Evolutionary conservation across 1,284 basidiomycete genomes (phyloP), one percentile per base, ranked within the genome.

Genomic region (Polyporus tsugae): DNA sequence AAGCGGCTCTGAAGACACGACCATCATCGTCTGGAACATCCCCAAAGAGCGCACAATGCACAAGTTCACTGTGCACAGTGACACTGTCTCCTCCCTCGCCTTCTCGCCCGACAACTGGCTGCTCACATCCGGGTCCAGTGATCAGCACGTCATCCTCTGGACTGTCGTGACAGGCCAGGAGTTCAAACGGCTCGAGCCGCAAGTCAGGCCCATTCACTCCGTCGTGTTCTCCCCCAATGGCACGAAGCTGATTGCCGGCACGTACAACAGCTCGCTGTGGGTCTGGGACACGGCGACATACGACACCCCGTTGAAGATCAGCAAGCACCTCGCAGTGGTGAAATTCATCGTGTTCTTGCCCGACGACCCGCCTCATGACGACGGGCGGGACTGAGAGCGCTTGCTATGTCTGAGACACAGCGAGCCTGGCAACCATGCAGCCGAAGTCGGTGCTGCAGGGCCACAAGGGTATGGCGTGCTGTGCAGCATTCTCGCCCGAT

Each of bases 171-270:
- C 25, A 5, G 68, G 69, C 17, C 17, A 41, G 1, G 39, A 60
- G 44, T 25, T 55, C 39, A 59, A 15, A 17, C 64, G 66, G 5
- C 25, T 68, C 13, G 64, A 61, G 6, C 70, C 72, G 4, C 60
- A 62, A 2, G 65, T 57, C n/a, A n/a, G n/a, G 6, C 41, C 67
- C 52, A 62, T 75, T 13, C 72, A 70, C 44, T 58, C 67, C 10
- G 64, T 75, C 53, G 71, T 69, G 10, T 77, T 64, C 66, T 74
- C 77, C 0, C 73, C 76, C 3, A 75, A 78, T 63, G 75, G 74
- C n/a, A 44, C 52, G 25, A 59, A 61, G 29, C 61, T 78, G 22
- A 70, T 73, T 7, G 74, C 76, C 11, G 77, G 71, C 1, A 74
- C 71, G 0, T 59, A 62, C 36, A 74, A 77, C 62, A 72, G 72